phyloP scores from a whole-genome alignment of 805 yeast species.

The Sporopachydermia quercuum region DNA sequence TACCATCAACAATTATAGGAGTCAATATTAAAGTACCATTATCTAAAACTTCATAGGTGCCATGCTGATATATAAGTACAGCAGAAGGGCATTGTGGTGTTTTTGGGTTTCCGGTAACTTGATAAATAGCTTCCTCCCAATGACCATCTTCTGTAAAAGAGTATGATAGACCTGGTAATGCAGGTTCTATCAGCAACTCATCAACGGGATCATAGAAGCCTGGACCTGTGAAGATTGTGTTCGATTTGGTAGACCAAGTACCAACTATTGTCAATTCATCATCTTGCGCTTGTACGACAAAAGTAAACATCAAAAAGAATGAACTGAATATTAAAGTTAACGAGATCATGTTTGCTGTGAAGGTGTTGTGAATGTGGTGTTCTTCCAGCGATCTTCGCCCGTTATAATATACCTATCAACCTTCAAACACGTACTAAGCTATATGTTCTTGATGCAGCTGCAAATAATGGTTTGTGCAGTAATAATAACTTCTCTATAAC shows the following conservation, averaged over 20 bases:
- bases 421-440: no score
- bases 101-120: constrained; percentile 51
- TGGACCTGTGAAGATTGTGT: constrained; percentile 93
- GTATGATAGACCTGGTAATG: constrained; percentile 84
- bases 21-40: constrained; percentile 57
- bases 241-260: constrained; percentile 91
- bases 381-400: no score
- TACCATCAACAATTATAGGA: constrained; percentile 80
- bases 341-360: no score
- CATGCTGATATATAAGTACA: constrained; percentile 77
- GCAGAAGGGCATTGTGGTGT: constrained; percentile 79
- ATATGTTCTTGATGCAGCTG: no score
- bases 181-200: constrained; percentile 88
- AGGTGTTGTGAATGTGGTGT: no score
- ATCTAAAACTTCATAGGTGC: constrained; percentile 43
- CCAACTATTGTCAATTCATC: constrained; percentile 42
- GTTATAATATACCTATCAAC: no score
- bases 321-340: no score
- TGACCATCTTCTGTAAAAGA: constrained; percentile 88
- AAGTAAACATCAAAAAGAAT: no score
- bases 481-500: no score
- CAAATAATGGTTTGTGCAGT: no score
- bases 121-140: constrained; percentile 81
- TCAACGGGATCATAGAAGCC: constrained; percentile 93
- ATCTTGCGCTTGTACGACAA: no score